phyloP scores from a whole-genome alignment of 2,329 filamentous ascomycete genomes.

The Nemania sp. region DNA sequence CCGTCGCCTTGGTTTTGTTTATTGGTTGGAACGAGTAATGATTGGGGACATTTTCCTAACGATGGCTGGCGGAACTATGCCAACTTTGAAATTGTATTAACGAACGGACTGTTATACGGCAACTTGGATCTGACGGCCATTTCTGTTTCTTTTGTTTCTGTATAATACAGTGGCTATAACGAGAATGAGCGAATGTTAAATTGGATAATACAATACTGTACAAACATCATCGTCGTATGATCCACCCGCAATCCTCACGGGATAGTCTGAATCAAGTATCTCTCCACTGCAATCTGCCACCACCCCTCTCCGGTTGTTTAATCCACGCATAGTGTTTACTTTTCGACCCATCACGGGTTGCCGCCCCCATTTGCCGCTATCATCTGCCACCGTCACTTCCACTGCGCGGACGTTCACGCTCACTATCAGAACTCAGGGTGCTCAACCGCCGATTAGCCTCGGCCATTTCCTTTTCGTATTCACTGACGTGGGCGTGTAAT shows the following conservation, averaged over 20 bases:
- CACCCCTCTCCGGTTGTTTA: background rate
- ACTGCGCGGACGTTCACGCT: slow-evolving; percentile 13
- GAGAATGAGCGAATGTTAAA: slow-evolving; percentile 9
- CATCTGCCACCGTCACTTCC: slow-evolving; percentile 25
- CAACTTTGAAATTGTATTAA: slow-evolving; percentile 7
- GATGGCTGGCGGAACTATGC: background rate
- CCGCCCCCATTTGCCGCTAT: background rate
- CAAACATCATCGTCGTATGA: background rate
- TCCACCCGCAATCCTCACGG: background rate
- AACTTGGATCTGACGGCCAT: background rate
- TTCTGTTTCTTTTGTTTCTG: background rate
- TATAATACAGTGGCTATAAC: slow-evolving; percentile 6
- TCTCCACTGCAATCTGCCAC: background rate
- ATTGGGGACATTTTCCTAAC: background rate
- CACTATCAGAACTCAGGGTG: slow-evolving; percentile 14
- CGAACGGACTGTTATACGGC: background rate
- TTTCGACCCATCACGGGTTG: background rate
- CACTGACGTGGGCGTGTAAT: slow-evolving; percentile 22
- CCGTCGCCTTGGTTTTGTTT: slow-evolving; percentile 1
- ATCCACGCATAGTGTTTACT: background rate
- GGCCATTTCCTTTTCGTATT: slow-evolving; percentile 33
- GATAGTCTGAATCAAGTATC: background rate
- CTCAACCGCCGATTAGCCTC: slow-evolving; percentile 37
- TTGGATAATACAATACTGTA: background rate
- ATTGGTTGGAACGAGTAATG: background rate